Base-by-base conservation (phyloP, 169 alveolate genomes). In the Amoebophrya sp. region DNA sequence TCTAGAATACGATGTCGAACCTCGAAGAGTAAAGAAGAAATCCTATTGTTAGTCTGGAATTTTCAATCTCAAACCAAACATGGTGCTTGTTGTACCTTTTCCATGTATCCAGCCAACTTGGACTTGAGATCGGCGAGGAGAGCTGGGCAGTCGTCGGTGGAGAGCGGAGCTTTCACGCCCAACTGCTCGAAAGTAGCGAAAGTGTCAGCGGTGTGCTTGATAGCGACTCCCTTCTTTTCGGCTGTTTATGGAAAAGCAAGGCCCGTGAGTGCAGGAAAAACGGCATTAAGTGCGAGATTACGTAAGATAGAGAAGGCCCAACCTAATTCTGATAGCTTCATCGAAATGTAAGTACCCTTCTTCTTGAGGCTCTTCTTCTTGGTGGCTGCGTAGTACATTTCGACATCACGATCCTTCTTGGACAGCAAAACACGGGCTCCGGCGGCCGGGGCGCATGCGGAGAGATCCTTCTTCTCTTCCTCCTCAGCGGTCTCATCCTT, bases 291-390 rank as follows among this genome's bases (percentile, higher is more conserved):
- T n/a, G n/a, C n/a, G n/a, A n/a, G n/a, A n/a, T n/a, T n/a, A n/a
- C n/a, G n/a, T 18, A 47, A 18, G 65, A 47, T 6, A 47, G 18
- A 47, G 29, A 18, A 47, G 29, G 6, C 29, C 6, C 65, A 47
- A 47, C 65, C 6, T 47, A 6, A 47, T 47, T 47, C 65, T 47
- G 65, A 18, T 6, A 47, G 65, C 6, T 12, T 47, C 65, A 47
- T 12, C 18, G 18, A 47, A 47, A 47, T 65, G 83, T 6, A 29
- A 1, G 2, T 26, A 26, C 83, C 83, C 83, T 65, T 65, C 83
- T 65, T 65, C 83, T 65, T 65, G 39, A 65, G 83, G 83, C 36
- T 26, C 83, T 65, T 65, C 83, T 65, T 65, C 83, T 65, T 65
- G 83, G 83, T 65, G 33, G 83, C 83, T 26, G 2, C 83, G 83